Percentiles rank a stretch among this genome's conserved stretches.
Evolutionary conservation across 2,329 filamentous ascomycete species (phyloP).

Genomic region (Fusarium anguioides): DNA sequence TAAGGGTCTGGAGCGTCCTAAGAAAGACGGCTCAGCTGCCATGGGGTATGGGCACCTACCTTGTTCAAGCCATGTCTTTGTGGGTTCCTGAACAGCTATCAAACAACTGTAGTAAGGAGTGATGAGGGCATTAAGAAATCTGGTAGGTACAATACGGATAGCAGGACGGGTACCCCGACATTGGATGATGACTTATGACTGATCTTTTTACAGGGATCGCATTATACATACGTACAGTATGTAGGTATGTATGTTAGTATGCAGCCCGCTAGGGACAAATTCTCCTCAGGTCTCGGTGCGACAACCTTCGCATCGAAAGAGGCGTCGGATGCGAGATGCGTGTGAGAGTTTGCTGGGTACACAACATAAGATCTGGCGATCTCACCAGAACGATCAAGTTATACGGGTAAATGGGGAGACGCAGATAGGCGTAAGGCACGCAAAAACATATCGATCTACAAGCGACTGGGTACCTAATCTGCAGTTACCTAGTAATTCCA

Average conservation of each 20-base stretch:
- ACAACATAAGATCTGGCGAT: conserved; percentile 13
- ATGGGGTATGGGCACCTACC: neutral
- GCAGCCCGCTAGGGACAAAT: conserved; percentile 26
- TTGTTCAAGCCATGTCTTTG: conserved; percentile 10
- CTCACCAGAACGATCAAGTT: neutral
- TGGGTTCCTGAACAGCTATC: neutral
- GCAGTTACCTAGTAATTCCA: neutral
- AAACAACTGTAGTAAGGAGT: neutral
- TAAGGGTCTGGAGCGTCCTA: conserved; percentile 33
- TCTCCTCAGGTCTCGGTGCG: conserved; percentile 20
- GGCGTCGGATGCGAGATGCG: conserved; percentile 37
- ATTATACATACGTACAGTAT: neutral
- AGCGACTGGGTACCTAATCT: neutral
- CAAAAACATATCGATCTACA: neutral
- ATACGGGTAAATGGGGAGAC: neutral
- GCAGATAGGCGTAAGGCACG: neutral
- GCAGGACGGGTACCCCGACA: conserved; percentile 4
- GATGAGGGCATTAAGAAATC: neutral
- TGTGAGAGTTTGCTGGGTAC: neutral
- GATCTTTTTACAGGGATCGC: neutral
- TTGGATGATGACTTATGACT: conserved; percentile 7
- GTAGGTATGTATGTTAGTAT: too few relatives aligned
- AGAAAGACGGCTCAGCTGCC: conserved; percentile 13
- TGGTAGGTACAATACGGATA: too few relatives aligned
- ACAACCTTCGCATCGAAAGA: conserved; percentile 30